A percentile compares a stretch with the other conserved stretches of the same genome.
Conservation (phyloP, 371 early-diverging fungal species). For the Batkoa obscura region DNA sequence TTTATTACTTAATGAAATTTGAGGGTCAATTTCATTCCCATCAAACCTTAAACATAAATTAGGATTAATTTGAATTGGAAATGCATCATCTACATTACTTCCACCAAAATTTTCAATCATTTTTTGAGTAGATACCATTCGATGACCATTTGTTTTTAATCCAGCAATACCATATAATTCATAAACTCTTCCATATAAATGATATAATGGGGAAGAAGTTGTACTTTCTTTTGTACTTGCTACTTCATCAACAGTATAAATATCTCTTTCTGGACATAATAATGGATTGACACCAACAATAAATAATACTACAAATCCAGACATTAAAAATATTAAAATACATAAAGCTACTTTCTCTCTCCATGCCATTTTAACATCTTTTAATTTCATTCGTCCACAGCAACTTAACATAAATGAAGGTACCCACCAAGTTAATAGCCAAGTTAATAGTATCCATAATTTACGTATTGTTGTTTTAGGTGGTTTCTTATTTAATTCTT, state of each 20-base stretch:
- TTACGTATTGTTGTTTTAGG: slow-evolving; percentile 33
- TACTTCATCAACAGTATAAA: slow-evolving; percentile 30
- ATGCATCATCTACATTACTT: slow-evolving; percentile 34
- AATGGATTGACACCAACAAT: slow-evolving; percentile 69
- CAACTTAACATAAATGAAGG: slow-evolving; percentile 32
- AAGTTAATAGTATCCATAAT: slow-evolving; percentile 50
- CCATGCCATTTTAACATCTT: slow-evolving; percentile 89
- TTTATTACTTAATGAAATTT: slow-evolving; percentile 17
- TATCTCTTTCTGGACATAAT: slow-evolving; percentile 60
- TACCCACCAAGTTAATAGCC: slow-evolving; percentile 53
- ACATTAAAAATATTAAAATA: slow-evolving; percentile 61
- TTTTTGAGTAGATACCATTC: slow-evolving; percentile 17
- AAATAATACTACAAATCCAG: slow-evolving; percentile 67
- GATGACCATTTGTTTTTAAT: slow-evolving; percentile 13
- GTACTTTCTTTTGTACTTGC: slow-evolving; percentile 16
- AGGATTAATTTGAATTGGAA: slow-evolving; percentile 50
- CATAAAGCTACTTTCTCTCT: slow-evolving; percentile 89
- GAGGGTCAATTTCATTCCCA: slow-evolving; percentile 19
- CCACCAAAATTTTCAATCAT: slow-evolving; percentile 29
- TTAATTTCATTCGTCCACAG: slow-evolving; percentile 59
- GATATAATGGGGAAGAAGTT: slow-evolving; percentile 27
- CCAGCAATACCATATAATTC: slow-evolving; percentile 30
- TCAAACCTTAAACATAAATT: slow-evolving; percentile 29
- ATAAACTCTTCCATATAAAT: slow-evolving; percentile 56
- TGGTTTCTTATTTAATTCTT: slow-evolving; percentile 14